phyloP scores from a whole-genome alignment of 2,329 filamentous ascomycete genomes.

The Sarocladium strictum region DNA sequence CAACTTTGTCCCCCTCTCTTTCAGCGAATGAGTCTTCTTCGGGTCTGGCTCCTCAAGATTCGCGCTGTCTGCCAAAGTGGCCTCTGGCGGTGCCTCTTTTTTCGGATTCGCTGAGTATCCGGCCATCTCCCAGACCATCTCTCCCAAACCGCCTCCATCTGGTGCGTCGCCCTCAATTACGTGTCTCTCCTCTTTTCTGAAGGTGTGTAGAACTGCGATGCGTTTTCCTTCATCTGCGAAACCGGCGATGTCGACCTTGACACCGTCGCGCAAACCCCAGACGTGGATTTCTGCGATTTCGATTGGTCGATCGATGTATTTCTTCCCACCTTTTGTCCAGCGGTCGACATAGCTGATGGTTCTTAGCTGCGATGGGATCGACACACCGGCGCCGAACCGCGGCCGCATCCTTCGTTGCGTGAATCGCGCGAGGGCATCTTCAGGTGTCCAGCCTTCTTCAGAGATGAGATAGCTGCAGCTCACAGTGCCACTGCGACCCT shows the following conservation, averaged over 20 bases:
- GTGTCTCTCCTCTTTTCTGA: constrained; percentile 64
- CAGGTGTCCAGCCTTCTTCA: constrained; percentile 60
- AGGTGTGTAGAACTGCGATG: constrained; percentile 79
- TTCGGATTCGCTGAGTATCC: constrained; percentile 24
- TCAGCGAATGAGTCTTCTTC: constrained; percentile 14
- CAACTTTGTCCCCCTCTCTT: constrained; percentile 25
- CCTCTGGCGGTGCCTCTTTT: constrained; percentile 28
- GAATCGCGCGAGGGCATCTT: constrained; percentile 49
- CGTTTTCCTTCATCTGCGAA: constrained; percentile 84
- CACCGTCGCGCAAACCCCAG: constrained; percentile 81
- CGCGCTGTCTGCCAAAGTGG: constrained; percentile 23
- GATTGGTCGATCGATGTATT: constrained; percentile 74
- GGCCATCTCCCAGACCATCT: constrained; percentile 50
- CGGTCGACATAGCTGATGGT: constrained; percentile 86
- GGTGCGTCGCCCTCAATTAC: constrained; percentile 55
- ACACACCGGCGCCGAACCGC: constrained; percentile 82
- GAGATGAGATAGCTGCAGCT: constrained; percentile 86
- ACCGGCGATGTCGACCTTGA: constrained; percentile 80
- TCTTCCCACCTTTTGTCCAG: constrained; percentile 67
- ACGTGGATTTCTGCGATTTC: constrained; percentile 86
- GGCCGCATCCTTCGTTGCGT: constrained; percentile 86
- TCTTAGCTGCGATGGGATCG: constrained; percentile 85
- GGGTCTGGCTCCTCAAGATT: constrained; percentile 20
- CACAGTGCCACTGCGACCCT: constrained; percentile 84
- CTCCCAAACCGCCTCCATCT: constrained; percentile 40